phyloP scores from a whole-genome alignment of 2,329 filamentous ascomycete species.

The Fusarium ramigenum region DNA sequence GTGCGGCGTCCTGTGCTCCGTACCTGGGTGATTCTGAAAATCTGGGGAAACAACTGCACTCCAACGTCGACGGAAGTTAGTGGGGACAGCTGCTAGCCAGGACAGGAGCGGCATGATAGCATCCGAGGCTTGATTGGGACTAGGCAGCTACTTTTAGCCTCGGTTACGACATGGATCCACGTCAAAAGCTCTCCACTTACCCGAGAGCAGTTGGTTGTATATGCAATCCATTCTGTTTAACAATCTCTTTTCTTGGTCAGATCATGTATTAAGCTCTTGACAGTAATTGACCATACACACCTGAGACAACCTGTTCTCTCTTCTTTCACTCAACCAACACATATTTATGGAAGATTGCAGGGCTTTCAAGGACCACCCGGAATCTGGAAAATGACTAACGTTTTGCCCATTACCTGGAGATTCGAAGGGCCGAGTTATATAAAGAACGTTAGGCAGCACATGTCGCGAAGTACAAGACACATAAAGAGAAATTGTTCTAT shows the following conservation, averaged over 20 bases:
- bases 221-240: background rate
- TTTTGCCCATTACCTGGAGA: background rate
- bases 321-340: background rate
- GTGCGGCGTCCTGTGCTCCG: background rate
- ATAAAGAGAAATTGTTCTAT: background rate
- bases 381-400: background rate
- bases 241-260: background rate
- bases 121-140: background rate
- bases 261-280: background rate
- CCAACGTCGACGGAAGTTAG: background rate
- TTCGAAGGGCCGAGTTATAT: background rate
- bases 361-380: background rate
- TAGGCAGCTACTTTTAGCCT: background rate
- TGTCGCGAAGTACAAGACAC: background rate
- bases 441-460: background rate
- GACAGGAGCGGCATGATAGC: background rate
- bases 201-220: background rate
- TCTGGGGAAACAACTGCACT: background rate
- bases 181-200: background rate
- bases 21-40: background rate
- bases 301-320: background rate
- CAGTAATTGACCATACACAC: background rate
- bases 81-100: background rate
- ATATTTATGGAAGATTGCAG: background rate
- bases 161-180: background rate